Evolutionary conservation across 495 filamentous ascomycete genomes (phyloP), one percentile per base, ranked within the genome.

Genomic region (Penicillium herquei): DNA sequence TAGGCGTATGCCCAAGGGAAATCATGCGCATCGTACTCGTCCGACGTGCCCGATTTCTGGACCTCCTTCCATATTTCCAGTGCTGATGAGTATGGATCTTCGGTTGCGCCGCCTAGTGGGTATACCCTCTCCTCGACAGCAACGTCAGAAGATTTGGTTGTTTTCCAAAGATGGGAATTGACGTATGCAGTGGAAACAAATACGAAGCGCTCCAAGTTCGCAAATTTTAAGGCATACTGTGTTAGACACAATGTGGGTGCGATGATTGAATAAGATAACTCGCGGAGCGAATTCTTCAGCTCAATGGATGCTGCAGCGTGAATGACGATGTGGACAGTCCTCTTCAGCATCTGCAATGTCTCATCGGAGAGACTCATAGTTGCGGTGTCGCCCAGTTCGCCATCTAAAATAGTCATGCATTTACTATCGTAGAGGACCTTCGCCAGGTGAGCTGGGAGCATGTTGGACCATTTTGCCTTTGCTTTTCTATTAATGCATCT

Each of bases 1-100:
- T 67, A 67, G 12, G 62, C 62, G 26, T 61, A 67, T 32, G 65
- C 58, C 65, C 65, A 67, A 1, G 65, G 62, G 6, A 67, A 67
- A 35, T 67, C 59, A 16, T 67, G 62, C 0, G 51, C 46, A 9
- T 65, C 58, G 47, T 65, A 67, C 44, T 67, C 65, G 3, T 56
- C 56, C 4, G 65, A 65, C 2, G 65, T 56, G 12, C 65, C 65
- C 6, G 39, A 44, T 16, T 52, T 59, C 21, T 62, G 58, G 2
- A 67, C 48, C 17, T 55, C 32, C 16, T 46, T 50, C 58, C 62
- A 67, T 18, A 59, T 49, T 3, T 60, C 56, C 0, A 55, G 53
- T 10, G 65, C 59, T n/a, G 32, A 52, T 13, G 53, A 10, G 7
- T 52, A 54, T 16, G 53, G 33, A 1, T 4, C 49, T 37, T 62